Percentiles rank a stretch among this genome's conserved stretches.
phyloP scores from a whole-genome alignment of 2,329 filamentous ascomycete genomes.

The Trichoderma afroharzianum region DNA sequence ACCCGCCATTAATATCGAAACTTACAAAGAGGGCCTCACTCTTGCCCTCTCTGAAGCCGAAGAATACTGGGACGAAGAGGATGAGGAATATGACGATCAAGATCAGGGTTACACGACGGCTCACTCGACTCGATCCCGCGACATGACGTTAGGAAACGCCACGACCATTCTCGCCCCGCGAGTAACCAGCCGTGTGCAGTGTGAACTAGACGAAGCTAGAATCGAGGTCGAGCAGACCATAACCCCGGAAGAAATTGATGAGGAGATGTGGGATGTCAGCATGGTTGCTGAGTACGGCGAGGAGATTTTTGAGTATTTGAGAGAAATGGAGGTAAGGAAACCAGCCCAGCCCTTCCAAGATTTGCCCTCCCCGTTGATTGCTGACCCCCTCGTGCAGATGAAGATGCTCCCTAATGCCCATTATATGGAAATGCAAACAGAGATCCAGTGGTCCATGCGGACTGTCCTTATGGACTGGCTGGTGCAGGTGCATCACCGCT shows the following conservation, averaged over 20 bases:
- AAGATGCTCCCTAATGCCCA: conserved; percentile 81
- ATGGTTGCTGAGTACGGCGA: conserved; percentile 98
- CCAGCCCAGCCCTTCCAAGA: neutral
- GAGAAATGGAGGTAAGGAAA: conserved; percentile 70
- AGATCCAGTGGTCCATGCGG: conserved; percentile 99
- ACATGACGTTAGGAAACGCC: conserved; percentile 49
- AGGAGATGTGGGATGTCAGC: conserved; percentile 88
- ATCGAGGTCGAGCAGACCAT: conserved; percentile 65
- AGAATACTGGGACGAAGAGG: conserved; percentile 76
- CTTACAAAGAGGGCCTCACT: conserved; percentile 25
- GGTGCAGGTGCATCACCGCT: conserved; percentile 90
- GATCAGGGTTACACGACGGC: conserved; percentile 72
- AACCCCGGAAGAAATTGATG: conserved; percentile 73
- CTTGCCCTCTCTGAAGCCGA: conserved; percentile 46
- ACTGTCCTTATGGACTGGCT: conserved; percentile 97
- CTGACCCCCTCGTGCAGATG: conserved; percentile 44
- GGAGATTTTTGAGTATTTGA: conserved; percentile 94
- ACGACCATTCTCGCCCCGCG: conserved; percentile 67
- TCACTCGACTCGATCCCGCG: conserved; percentile 69
- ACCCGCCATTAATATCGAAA: conserved; percentile 23
- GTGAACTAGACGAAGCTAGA: conserved; percentile 67
- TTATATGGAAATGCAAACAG: conserved; percentile 97
- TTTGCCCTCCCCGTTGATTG: neutral
- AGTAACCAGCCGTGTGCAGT: conserved; percentile 62
- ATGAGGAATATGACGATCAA: conserved; percentile 60